Evolutionary conservation across 148 eudicot species (phyloP).

Genomic region (Selenicereus undatus): DNA sequence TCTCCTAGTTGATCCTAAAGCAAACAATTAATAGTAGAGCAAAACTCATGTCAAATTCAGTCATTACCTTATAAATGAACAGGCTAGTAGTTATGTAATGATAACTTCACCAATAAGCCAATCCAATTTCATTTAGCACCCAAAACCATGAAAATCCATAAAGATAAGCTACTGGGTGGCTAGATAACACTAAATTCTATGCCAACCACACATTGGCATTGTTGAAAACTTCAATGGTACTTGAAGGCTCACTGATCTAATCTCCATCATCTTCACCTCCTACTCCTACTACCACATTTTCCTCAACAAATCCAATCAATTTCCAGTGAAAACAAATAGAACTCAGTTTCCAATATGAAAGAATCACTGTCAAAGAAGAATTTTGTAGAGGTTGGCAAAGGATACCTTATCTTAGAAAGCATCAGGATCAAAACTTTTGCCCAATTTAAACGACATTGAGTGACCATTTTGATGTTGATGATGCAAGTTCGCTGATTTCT

Average conservation of each 20-base stretch:
- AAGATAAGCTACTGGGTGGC: not conserved
- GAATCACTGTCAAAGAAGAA: not conserved
- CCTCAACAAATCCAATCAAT: not conserved
- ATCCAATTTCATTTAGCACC: not conserved
- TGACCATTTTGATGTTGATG: constrained; percentile 58
- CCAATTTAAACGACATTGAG: constrained; percentile 63
- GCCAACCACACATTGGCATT: not conserved
- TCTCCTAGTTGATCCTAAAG: constrained; percentile 92
- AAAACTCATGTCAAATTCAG: not conserved
- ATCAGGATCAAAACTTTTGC: constrained; percentile 82
- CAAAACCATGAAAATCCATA: not conserved
- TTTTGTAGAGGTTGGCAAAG: not conserved
- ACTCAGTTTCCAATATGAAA: not conserved
- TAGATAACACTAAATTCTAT: not conserved
- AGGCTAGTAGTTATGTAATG: not conserved
- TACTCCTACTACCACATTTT: no score
- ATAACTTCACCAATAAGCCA: constrained; percentile 1
- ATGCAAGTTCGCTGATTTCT: constrained; percentile 55
- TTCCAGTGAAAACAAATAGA: constrained; percentile 5
- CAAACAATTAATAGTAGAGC: not conserved
- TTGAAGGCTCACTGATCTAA: constrained; percentile 1
- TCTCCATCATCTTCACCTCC: not conserved
- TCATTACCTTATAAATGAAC: no score
- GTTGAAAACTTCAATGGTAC: not conserved
- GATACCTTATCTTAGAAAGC: constrained; percentile 95